These are phyloP conservation scores for Eucalyptus regnans DNA, from an alignment of 345 rosid genomes.

Conservation along the genomic window DNA sequence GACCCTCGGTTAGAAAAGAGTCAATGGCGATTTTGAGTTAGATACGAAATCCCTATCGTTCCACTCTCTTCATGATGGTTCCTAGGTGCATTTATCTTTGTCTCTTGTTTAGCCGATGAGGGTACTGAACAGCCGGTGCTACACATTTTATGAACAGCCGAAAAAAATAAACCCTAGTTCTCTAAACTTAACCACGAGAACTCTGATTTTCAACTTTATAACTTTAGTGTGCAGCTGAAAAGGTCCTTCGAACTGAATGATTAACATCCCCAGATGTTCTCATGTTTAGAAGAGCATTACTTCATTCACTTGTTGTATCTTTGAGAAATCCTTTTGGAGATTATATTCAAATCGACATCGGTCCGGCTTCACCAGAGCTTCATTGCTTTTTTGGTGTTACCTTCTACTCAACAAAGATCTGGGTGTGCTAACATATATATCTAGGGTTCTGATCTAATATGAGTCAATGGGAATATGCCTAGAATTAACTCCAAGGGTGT, in stretches of 20 bases:
- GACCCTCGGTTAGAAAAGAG: background rate
- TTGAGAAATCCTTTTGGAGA: background rate
- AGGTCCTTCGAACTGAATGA: background rate
- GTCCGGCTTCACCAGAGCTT: background rate
- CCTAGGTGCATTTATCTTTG: background rate
- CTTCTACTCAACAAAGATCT: background rate
- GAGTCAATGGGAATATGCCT: background rate
- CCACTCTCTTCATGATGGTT: background rate
- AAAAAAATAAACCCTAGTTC: background rate
- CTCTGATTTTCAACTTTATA: background rate
- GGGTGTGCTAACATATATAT: background rate
- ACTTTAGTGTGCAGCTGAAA: background rate
- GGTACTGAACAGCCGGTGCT: background rate
- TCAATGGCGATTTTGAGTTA: background rate
- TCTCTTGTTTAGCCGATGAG: background rate
- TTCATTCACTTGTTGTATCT: background rate
- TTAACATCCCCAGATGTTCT: background rate
- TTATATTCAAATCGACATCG: background rate
- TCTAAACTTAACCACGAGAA: background rate
- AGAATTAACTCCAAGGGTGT: background rate
- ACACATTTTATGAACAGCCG: background rate
- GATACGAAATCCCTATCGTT: background rate
- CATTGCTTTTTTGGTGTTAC: background rate
- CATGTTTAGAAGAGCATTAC: background rate
- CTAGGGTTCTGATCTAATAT: background rate